These are phyloP conservation scores for Circinella minor DNA, from an alignment of 371 early-diverging fungal species.

Conservation along the genomic window DNA sequence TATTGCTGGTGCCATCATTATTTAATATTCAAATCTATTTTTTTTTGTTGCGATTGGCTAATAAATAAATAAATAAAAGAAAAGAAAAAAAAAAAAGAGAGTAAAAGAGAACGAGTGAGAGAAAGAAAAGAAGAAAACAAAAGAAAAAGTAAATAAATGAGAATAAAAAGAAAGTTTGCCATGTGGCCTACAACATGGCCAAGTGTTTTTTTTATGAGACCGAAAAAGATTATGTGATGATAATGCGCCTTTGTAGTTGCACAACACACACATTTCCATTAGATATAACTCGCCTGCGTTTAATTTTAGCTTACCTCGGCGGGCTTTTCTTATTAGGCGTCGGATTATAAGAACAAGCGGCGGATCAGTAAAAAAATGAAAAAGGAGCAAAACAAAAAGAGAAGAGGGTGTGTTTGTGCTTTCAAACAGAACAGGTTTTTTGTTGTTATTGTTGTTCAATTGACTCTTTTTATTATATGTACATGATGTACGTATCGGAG, in stretches of 20 bases:
- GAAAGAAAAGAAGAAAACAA: constrained; percentile 14
- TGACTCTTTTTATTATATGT: too few species aligned
- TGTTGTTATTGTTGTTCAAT: too few species aligned
- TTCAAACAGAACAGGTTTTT: constrained; percentile 6
- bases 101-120: constrained; percentile 2
- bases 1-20: constrained; percentile 10
- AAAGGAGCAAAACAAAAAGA: too few species aligned
- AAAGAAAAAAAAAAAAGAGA: constrained; percentile 16
- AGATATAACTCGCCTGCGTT: not conserved
- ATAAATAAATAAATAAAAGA: not conserved
- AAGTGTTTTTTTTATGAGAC: constrained; percentile 4
- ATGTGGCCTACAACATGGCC: constrained; percentile 14
- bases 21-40: not conserved
- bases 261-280: not conserved
- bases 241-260: not conserved
- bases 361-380: not conserved
- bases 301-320: too few species aligned
- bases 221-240: not conserved
- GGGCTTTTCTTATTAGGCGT: too few species aligned
- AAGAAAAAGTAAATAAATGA: constrained; percentile 3
- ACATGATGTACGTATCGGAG: too few species aligned
- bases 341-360: too few species aligned
- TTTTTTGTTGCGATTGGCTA: too few species aligned
- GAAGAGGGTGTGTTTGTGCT: not conserved
- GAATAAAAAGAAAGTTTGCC: constrained; percentile 19